Base-by-base conservation (phyloP, 2,329 filamentous ascomycete genomes). In the Trichoderma arundinaceum region DNA sequence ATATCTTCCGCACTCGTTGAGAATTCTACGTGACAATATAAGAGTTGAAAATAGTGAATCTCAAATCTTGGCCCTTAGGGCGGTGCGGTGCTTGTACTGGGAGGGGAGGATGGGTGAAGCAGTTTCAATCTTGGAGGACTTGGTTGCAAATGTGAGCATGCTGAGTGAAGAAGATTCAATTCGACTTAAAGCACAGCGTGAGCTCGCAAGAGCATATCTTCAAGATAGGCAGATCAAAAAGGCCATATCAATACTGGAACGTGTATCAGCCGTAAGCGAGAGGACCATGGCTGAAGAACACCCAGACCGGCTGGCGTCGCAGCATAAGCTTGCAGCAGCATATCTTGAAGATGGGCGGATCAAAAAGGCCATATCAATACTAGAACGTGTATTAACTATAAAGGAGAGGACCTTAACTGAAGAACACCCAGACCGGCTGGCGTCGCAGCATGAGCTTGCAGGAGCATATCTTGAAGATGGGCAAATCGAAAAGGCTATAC, bases 131-230 rank as follows among this genome's bases (percentile, higher is more conserved):
- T 39, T 67, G 6, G 59, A 64, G 33, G 2, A 41, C 19, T 15
- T 64, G 15, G 51, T 64, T 35, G 65, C 53, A 13, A 38, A 32
- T 19, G 38, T 46, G 68, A 7, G 64, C 33, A 41, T 32, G 19
- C 53, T 69, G 6, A 65, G 28, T 17, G 54, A 67, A 9, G 58
- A 59, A 4, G 51, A 71, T 43, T 12, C 17, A 41, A 1, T 9
- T 57, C 52, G 60, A 32, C 51, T 64, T n/a, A 13, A 22, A 35
- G 59, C 43, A 59, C 44, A 64, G 43, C 49, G 53, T 22, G 43
- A 49, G 12, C 63, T 66, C 38, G 57, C 53, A n/a, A 7, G 19
- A 35, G 63, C 66, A 35, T 68, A 68, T 41, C 49, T 22, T 15
- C 8, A 12, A 10, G 15, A 38, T 28, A 17, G 52, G 17, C 44